Evolutionary conservation across 305 asterid species (phyloP), one percentile per base, ranked within the genome.

Genomic region (Withania somnifera): DNA sequence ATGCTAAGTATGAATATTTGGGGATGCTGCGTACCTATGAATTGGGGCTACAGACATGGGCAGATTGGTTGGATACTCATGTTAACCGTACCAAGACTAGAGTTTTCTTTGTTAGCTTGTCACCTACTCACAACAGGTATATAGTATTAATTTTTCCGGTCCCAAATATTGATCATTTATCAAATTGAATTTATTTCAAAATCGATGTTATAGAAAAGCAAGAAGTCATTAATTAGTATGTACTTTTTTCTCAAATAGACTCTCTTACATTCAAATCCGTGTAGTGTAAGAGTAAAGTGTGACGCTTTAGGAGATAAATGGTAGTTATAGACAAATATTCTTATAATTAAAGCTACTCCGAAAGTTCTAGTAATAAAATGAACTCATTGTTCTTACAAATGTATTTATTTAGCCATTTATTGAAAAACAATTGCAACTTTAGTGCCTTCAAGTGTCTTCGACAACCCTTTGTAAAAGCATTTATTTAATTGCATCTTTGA

Each of bases 21-120:
- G 83, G 84, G 34, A 87, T 80, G 86, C 58, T 58, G 7, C 89
- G 83, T 0, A 80, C 86, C 5, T 93, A 85, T 53, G 93, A 91
- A 71, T 83, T 91, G 90, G 89, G 90, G 34, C 83, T 93, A 38
- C 86, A 69, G 54, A 89, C 96, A 8, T 93, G 94, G 97, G 85
- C 93, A 5, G 89, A 91, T 22, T 93, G 97, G 97, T 34, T 93
- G 7, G 88, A 88, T 56, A 20, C 83, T 57, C 91, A 91, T 81
- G 82, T 93, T 19, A 86, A 93, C 28, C 84, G 83, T 53, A 81
- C 85, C 24, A 91, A 85, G 68, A 90, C 96, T 26, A 77, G 77
- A 38, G 61, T 90, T 71, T 91, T 89, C 88, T 91, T 93, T 83
- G 90, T 87, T 84, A 87, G 94, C 81, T 22, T 81, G 51, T 87